phyloP scores from a whole-genome alignment of 2,329 filamentous ascomycete genomes.

The Lasiodiplodia sp. region DNA sequence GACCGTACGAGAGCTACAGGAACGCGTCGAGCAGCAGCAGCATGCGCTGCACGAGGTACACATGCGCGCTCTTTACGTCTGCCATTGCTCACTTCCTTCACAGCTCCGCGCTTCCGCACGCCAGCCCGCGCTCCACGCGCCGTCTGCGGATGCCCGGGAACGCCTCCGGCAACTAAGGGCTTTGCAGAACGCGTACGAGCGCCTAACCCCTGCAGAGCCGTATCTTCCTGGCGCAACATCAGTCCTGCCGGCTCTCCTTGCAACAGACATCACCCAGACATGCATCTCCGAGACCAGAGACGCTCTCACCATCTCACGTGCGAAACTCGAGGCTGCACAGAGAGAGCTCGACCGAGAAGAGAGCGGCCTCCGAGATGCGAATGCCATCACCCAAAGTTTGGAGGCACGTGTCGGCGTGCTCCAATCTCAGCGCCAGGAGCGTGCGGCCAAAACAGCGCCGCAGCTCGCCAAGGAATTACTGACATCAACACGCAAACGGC shows the following conservation, averaged over 20 bases:
- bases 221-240: slow-evolving; percentile 71
- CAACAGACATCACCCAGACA: slow-evolving; percentile 70
- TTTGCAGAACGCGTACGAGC: slow-evolving; percentile 71
- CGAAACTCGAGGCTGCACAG: slow-evolving; percentile 49
- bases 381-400: slow-evolving; percentile 56
- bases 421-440: slow-evolving; percentile 63
- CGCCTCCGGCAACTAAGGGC: slow-evolving; percentile 55
- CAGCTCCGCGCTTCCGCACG: slow-evolving; percentile 52
- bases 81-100: slow-evolving; percentile 34
- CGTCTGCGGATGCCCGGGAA: slow-evolving; percentile 44
- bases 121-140: slow-evolving; percentile 36
- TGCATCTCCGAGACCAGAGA: slow-evolving; percentile 70
- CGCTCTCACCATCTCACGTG: slow-evolving; percentile 58
- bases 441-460: slow-evolving; percentile 64
- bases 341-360: slow-evolving; percentile 54
- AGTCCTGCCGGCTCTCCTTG: slow-evolving; percentile 73
- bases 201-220: slow-evolving; percentile 67
- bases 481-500: slow-evolving; percentile 66
- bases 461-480: slow-evolving; percentile 70
- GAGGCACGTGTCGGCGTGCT: slow-evolving; percentile 67
- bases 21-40: slow-evolving; percentile 57
- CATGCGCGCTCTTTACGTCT: not conserved
- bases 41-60: slow-evolving; percentile 54
- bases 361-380: slow-evolving; percentile 55
- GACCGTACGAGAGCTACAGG: slow-evolving; percentile 72